Conservation (phyloP, 192 early-diverging fungal species). For the Paraglomus occultum region DNA sequence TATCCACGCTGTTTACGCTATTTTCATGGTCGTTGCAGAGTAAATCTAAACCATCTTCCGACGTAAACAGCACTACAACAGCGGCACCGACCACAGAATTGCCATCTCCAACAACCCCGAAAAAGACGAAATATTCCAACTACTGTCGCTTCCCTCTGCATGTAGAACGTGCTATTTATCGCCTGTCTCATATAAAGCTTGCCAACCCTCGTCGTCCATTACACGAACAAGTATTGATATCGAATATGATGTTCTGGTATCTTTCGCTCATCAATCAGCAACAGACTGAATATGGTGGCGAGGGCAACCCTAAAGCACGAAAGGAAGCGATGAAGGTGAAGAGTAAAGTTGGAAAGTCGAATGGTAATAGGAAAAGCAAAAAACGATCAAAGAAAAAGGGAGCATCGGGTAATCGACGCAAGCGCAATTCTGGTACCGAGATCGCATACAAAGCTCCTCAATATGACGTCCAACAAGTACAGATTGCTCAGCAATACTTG, state of each 20-base stretch:
- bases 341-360: constrained; percentile 26
- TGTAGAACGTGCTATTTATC: constrained; percentile 75
- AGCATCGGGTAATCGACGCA: not conserved
- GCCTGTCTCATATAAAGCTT: constrained; percentile 69
- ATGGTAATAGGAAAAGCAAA: constrained; percentile 11
- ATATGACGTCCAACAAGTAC: constrained; percentile 20
- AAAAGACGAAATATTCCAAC: constrained; percentile 55
- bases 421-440: constrained; percentile 10
- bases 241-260: constrained; percentile 85
- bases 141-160: constrained; percentile 66
- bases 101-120: constrained; percentile 27
- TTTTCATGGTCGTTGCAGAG: constrained; percentile 38
- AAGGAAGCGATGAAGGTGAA: constrained; percentile 15
- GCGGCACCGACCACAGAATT: constrained; percentile 16
- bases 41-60: constrained; percentile 34
- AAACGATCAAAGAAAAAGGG: constrained; percentile 10
- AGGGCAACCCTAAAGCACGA: constrained; percentile 12
- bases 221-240: constrained; percentile 71
- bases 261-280: constrained; percentile 65
- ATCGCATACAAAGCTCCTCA: constrained; percentile 27
- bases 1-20: constrained; percentile 37
- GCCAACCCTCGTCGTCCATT: constrained; percentile 74
- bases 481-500: constrained; percentile 19
- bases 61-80: constrained; percentile 1
- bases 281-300: constrained; percentile 27